Evolutionary conservation across 78 protist genomes (phyloP), one percentile per base, ranked within the genome.

Genomic region (Mantamonas sphyraenae): DNA sequence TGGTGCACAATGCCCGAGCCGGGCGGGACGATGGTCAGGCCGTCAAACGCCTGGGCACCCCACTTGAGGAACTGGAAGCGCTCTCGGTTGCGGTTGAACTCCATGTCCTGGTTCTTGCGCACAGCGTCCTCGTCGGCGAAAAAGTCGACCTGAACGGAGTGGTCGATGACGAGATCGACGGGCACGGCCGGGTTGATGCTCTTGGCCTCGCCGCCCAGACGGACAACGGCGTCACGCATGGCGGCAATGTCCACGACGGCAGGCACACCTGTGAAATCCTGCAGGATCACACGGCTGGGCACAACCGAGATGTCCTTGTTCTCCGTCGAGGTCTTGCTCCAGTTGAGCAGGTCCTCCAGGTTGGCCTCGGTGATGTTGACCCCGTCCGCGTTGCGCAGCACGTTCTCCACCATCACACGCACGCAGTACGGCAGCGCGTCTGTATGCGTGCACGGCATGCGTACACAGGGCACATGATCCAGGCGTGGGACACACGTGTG

Each of bases 1-100:
- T 90, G 95, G 47, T 86, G 95, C n/a, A 86, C 90, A 57, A 86
- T 86, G 50, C 96, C 96, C 59, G 76, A 34, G 45, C 90, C 91
- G 30, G 96, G 96, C n/a, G 96, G 96, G 30, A 87, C 89, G 33
- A 91, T 82, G 47, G 58, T 35, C 20, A 91, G 37, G 64, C 68
- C 45, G 37, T 81, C 55, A 68, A 91, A 84, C 33, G 87, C 85
- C 33, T 55, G 63, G 10, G 80, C 56, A 24, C 90, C 88, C 92
- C 92, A 91, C 81, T 91, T 91, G 37, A 91, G 75, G 69, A 91
- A 90, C 33, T 22, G 24, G 70, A 86, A 86, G 58, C 95, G 73
- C 82, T 90, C 95, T 28, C 20, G 20, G 74, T 85, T 85, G 61
- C 95, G 76, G 34, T 82, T 69, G 61, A 83, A 81, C 68, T 90